Conservation (phyloP, 768 basidiomycete species). For the Leucosporidium yakuticum region DNA sequence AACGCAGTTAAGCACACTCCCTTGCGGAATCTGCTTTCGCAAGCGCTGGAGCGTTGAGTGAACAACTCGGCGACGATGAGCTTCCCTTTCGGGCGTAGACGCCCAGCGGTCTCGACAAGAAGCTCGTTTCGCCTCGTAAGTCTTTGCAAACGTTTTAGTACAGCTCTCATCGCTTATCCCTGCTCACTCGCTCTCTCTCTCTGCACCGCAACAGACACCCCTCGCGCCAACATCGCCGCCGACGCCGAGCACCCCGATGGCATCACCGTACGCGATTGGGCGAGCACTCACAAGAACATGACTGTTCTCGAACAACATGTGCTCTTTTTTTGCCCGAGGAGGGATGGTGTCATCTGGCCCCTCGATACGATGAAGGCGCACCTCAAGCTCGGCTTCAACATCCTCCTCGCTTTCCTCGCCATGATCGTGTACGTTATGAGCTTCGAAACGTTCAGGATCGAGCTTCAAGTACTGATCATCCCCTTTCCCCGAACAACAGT, state of each 20-base stretch:
- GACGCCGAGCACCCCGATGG: conserved; percentile 23
- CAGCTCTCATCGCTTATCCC: no score
- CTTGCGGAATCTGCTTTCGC: no score
- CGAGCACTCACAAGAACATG: conserved; percentile 17
- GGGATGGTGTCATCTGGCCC: conserved; percentile 51
- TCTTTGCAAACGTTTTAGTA: no score
- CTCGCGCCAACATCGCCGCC: conserved; percentile 27
- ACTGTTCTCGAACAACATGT: conserved; percentile 25
- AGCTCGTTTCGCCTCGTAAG: no score
- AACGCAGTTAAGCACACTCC: no score
- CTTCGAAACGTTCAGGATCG: neutral
- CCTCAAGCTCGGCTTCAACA: conserved; percentile 48
- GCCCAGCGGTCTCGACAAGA: no score
- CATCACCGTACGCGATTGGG: conserved; percentile 19
- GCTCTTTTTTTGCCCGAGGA: conserved; percentile 8
- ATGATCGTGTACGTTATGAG: conserved; percentile 36
- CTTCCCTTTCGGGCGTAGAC: no score
- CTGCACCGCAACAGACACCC: conserved; percentile 3
- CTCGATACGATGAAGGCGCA: conserved; percentile 48
- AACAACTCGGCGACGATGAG: no score
- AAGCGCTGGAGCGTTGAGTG: no score
- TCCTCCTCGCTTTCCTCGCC: conserved; percentile 44
- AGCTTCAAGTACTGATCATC: neutral
- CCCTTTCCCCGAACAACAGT: conserved; percentile 3
- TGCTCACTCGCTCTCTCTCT: no score